These are phyloP conservation scores for Trypanosomatidae sp. DNA, from an alignment of 208 protist species.

Conservation along the genomic window DNA sequence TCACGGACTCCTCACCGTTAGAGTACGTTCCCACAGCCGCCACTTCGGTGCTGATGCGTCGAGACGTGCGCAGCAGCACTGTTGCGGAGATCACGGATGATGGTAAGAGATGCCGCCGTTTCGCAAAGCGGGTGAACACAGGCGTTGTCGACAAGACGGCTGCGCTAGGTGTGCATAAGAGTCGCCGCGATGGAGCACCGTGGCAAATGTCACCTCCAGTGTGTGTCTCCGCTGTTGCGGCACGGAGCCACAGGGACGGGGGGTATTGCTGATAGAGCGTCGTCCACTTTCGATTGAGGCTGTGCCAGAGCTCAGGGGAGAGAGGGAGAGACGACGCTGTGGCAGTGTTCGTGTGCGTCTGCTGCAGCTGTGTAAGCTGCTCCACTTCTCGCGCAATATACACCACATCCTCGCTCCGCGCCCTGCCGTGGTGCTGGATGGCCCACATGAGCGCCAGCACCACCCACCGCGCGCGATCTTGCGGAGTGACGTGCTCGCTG, in stretches of 20 bases:
- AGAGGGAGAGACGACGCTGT: conserved; percentile 5
- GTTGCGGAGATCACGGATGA: conserved; percentile 2
- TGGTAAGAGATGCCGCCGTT: conserved; percentile 10
- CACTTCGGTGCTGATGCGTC: neutral
- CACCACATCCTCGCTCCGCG: conserved; percentile 28
- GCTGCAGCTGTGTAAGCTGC: conserved; percentile 31
- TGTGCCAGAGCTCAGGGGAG: conserved; percentile 22
- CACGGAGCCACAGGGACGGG: conserved; percentile 18
- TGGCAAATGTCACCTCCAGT: neutral
- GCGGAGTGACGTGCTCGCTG: conserved; percentile 17
- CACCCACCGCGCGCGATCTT: conserved; percentile 45
- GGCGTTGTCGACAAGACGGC: neutral
- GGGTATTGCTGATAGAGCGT: conserved; percentile 36
- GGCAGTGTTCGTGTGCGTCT: neutral
- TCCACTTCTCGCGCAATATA: conserved; percentile 42
- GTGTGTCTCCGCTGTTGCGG: neutral
- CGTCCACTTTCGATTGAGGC: conserved; percentile 39
- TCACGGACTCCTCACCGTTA: neutral
- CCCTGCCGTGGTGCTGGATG: conserved; percentile 14
- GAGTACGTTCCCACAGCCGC: neutral
- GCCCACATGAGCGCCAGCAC: conserved; percentile 44
- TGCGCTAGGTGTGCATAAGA: conserved; percentile 4
- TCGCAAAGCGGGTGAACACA: conserved; percentile 20
- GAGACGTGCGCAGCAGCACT: conserved; percentile 6
- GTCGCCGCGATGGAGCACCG: neutral